phyloP scores from a whole-genome alignment of 1,284 basidiomycete genomes.

The Naganishia sp. region DNA sequence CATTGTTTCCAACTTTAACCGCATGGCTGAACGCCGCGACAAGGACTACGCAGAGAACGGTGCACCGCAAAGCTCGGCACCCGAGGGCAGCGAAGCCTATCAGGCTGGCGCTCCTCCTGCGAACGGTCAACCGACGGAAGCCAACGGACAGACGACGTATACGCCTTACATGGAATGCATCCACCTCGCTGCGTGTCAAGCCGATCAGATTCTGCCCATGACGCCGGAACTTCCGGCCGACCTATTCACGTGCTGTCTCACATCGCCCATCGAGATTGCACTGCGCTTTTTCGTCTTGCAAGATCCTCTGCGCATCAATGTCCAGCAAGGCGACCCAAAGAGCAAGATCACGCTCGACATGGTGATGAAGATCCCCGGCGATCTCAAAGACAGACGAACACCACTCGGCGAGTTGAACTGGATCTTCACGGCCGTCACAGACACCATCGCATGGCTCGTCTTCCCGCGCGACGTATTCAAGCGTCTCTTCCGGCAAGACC shows the following conservation, averaged over 20 bases:
- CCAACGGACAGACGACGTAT: slow-evolving; percentile 40
- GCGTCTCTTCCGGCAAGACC: slow-evolving; percentile 89
- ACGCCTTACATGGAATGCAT: slow-evolving; percentile 83
- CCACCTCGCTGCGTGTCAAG: slow-evolving; percentile 91
- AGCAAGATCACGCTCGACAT: slow-evolving; percentile 74
- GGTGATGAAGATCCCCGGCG: slow-evolving; percentile 93
- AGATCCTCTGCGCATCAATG: slow-evolving; percentile 67
- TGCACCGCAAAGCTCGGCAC: slow-evolving; percentile 37
- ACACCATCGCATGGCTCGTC: slow-evolving; percentile 98
- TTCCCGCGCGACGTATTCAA: slow-evolving; percentile 93
- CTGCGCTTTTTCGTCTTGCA: slow-evolving; percentile 91
- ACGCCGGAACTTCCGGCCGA: slow-evolving; percentile 96
- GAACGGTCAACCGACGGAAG: slow-evolving; percentile 54
- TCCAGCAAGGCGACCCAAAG: slow-evolving; percentile 57
- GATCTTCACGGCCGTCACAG: slow-evolving; percentile 99
- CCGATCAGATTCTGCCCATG: slow-evolving; percentile 88
- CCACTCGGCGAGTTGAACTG: slow-evolving; percentile 97
- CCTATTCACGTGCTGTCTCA: slow-evolving; percentile 95
- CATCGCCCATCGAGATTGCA: slow-evolving; percentile 96
- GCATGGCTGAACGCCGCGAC: slow-evolving; percentile 81
- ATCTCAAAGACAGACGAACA: slow-evolving; percentile 92
- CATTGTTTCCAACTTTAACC: slow-evolving; percentile 86
- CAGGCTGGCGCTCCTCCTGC: slow-evolving; percentile 55
- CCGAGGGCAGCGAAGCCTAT: slow-evolving; percentile 49
- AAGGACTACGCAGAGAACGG: slow-evolving; percentile 61